Conservation (phyloP, 2,329 filamentous ascomycete species). For the Allantophomopsis lycopodina region DNA sequence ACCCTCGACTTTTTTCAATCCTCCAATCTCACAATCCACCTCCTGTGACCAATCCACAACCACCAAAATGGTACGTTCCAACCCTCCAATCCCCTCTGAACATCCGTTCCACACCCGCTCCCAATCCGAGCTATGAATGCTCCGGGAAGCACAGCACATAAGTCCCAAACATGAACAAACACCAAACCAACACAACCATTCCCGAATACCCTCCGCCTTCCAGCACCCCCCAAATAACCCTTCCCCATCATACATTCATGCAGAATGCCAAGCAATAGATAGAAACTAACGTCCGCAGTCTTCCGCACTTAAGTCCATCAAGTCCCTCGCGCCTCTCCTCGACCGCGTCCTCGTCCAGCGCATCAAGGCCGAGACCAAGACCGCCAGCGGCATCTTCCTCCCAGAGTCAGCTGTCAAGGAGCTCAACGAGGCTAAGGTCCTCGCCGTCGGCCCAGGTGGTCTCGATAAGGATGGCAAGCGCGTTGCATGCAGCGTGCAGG, state of each 20-base stretch:
- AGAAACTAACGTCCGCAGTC: conserved; percentile 25
- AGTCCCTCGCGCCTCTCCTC: conserved; percentile 85
- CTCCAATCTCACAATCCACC: no score
- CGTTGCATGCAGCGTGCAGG: conserved; percentile 65
- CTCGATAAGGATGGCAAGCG: conserved; percentile 83
- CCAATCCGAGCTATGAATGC: no score
- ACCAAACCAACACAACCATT: no score
- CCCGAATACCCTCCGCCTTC: no score
- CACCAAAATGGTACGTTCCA: background rate
- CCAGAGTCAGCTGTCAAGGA: conserved; percentile 96
- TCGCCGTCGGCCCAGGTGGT: conserved; percentile 84
- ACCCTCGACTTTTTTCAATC: no score
- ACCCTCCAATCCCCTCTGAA: no score
- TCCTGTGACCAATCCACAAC: background rate
- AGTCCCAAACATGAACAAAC: no score
- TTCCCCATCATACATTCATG: background rate
- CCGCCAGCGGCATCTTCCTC: conserved; percentile 91
- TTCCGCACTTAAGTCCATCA: conserved; percentile 84
- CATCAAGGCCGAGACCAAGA: conserved; percentile 94
- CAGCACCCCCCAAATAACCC: no score
- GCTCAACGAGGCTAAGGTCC: conserved; percentile 91
- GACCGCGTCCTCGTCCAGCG: conserved; percentile 98
- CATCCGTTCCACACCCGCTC: no score
- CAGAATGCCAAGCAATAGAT: background rate
- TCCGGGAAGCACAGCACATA: no score